Base-by-base conservation (phyloP, 768 basidiomycete genomes). In the Hirschioporus abietinus region DNA sequence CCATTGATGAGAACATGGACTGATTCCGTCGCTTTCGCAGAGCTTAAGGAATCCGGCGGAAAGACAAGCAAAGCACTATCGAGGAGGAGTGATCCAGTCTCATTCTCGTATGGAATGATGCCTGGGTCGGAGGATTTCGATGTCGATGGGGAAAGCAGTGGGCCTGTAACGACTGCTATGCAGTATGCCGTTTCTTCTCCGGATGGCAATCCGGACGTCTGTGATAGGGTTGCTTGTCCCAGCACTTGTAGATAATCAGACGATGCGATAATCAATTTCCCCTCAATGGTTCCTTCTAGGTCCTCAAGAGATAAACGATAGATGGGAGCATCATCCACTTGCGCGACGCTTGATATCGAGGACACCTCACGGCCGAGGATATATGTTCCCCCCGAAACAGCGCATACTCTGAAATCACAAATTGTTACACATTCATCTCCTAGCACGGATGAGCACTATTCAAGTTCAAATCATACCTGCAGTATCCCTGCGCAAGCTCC, bases 401-500 rank as follows among this genome's bases (percentile, higher is more conserved):
- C 96, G 17, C 93, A 83, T 24, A 91, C 86, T 18, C 95, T 92
- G 73, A 87, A 89, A 72, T 92, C 61, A 23, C 20, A 17, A 7
- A 15, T 27, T 7, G 30, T 23, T 59, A n/a, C 20, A 59, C 58
- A 26, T n/a, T n/a, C 58, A 59, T 2, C 9, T 2, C 7, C 9
- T n/a, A 59, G n/a, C n/a, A n/a, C n/a, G 59, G 4, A 15, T 3
- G 30, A 61, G 15, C 3, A 25, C 17, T 58, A 7, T 18, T n/a
- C 35, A 23, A 9, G 7, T 34, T 10, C 27, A 67, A 24, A 10
- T 27, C 68, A 26, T 23, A 67, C 79, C 82, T 72, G 64, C 81
- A 83, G 70, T 82, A 99, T 1, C 95, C 96, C 76, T 98, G 96
- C 0, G 91, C 85, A 12, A 98, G 87, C 72, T 98, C 96, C 5